phyloP scores from a whole-genome alignment of 2,329 filamentous ascomycete genomes.

The Diaporthe australafricana region DNA sequence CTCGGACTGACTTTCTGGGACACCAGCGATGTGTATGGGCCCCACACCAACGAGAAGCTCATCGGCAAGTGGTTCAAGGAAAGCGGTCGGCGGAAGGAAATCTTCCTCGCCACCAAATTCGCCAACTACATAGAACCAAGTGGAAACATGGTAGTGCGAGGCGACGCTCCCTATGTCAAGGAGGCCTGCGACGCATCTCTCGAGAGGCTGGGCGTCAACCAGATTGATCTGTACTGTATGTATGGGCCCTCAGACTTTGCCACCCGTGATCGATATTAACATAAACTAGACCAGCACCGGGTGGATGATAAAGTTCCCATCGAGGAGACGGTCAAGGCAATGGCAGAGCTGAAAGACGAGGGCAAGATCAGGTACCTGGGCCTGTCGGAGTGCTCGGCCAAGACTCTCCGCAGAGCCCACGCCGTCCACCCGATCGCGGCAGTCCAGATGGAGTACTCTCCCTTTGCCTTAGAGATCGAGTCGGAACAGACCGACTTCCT shows the following conservation, averaged over 20 bases:
- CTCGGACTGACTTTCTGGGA: constrained; percentile 40
- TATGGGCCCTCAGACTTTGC: constrained; percentile 38
- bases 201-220: constrained; percentile 58
- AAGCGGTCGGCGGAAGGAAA: constrained; percentile 54
- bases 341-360: constrained; percentile 59
- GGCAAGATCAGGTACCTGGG: constrained; percentile 66
- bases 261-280: not conserved
- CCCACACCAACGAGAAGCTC: constrained; percentile 51
- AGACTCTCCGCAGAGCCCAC: constrained; percentile 59
- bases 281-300: constrained; percentile 53
- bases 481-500: constrained; percentile 59
- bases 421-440: constrained; percentile 60
- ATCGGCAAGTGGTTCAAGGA: constrained; percentile 58
- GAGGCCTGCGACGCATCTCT: constrained; percentile 50
- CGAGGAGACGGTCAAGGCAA: constrained; percentile 59
- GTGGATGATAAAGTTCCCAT: constrained; percentile 57
- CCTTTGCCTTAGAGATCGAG: constrained; percentile 69
- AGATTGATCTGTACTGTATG: constrained; percentile 62
- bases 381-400: constrained; percentile 58
- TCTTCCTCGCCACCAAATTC: constrained; percentile 59
- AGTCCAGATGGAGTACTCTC: constrained; percentile 64
- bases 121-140: constrained; percentile 41
- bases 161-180: constrained; percentile 44
- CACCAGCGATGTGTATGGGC: constrained; percentile 35
- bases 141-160: constrained; percentile 38